Conservation (phyloP, 2,329 filamentous ascomycete species). For the Coniochaeta sp. region DNA sequence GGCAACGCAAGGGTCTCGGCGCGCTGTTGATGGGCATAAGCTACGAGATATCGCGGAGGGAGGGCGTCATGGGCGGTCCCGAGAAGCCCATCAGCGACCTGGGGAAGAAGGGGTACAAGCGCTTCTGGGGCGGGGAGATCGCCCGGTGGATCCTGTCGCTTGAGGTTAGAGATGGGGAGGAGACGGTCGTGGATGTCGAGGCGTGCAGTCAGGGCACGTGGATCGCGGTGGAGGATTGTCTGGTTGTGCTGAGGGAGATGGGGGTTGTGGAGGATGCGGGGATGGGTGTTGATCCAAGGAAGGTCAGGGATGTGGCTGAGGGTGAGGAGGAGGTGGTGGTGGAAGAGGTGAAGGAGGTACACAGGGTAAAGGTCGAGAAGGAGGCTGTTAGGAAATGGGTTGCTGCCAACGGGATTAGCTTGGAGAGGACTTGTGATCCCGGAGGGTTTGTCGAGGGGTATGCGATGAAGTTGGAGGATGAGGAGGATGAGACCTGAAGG, state of each 20-base stretch:
- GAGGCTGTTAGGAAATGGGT: constrained; percentile 60
- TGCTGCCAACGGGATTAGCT: constrained; percentile 48
- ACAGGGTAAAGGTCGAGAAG: constrained; percentile 44
- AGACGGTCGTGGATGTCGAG: constrained; percentile 55
- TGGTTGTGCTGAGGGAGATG: constrained; percentile 74
- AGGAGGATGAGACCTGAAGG: constrained; percentile 6
- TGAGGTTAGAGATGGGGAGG: constrained; percentile 24
- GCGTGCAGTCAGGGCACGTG: constrained; percentile 72
- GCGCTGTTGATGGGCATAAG: constrained; percentile 85
- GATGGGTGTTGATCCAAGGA: constrained; percentile 20
- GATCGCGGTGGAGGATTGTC: constrained; percentile 78
- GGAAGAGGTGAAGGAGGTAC: constrained; percentile 29
- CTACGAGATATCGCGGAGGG: constrained; percentile 82
- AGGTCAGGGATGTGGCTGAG: constrained; percentile 4
- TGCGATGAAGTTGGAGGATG: constrained; percentile 38
- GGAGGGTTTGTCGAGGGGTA: constrained; percentile 68
- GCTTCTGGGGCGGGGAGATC: constrained; percentile 83
- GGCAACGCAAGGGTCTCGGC: constrained; percentile 85
- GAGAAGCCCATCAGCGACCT: constrained; percentile 89
- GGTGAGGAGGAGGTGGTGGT: constrained; percentile 9
- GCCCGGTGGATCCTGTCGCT: constrained; percentile 57
- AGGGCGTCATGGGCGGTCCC: constrained; percentile 79
- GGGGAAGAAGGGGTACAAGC: constrained; percentile 71
- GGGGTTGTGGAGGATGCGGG: constrained; percentile 57
- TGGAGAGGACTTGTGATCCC: constrained; percentile 62